Evolutionary conservation across 1,284 basidiomycete genomes (phyloP).

Genomic region (Xanthoconium separans): DNA sequence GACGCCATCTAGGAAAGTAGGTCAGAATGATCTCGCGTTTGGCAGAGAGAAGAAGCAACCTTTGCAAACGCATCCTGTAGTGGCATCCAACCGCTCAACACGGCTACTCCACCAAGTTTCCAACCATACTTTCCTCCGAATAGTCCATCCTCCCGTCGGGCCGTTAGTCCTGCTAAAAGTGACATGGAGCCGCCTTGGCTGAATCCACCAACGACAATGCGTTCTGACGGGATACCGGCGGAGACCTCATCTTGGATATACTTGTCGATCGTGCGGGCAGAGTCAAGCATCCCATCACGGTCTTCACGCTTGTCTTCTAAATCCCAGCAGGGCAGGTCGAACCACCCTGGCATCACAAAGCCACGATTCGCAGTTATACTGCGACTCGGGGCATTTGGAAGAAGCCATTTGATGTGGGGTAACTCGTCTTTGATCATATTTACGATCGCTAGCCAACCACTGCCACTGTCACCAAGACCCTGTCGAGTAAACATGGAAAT

Average conservation of each 20-base stretch:
- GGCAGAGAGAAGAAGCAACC: constrained; percentile 13
- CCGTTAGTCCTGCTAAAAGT: constrained; percentile 69
- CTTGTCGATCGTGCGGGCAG: constrained; percentile 60
- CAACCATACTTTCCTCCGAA: constrained; percentile 34
- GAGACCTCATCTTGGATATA: constrained; percentile 77
- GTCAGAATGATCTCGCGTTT: constrained; percentile 7
- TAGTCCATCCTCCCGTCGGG: constrained; percentile 34
- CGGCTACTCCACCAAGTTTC: constrained; percentile 71
- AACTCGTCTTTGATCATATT: constrained; percentile 60
- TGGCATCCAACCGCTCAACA: constrained; percentile 78
- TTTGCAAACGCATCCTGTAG: constrained; percentile 38
- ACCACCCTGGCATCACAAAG: constrained; percentile 72
- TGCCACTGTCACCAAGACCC: constrained; percentile 75
- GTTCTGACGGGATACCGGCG: constrained; percentile 62
- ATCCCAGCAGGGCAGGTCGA: constrained; percentile 73
- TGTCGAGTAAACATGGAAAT: constrained; percentile 27
- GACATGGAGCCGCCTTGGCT: constrained; percentile 85
- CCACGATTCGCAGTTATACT: constrained; percentile 68
- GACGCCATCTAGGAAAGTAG: constrained; percentile 49
- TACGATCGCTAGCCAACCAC: constrained; percentile 79
- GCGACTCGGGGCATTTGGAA: constrained; percentile 42
- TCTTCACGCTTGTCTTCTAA: constrained; percentile 62
- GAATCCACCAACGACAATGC: constrained; percentile 84
- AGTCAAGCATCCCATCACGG: constrained; percentile 59
- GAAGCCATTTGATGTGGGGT: constrained; percentile 79